phyloP scores from a whole-genome alignment of 352 stramenopile genomes.

The Phytophthora sojae region DNA sequence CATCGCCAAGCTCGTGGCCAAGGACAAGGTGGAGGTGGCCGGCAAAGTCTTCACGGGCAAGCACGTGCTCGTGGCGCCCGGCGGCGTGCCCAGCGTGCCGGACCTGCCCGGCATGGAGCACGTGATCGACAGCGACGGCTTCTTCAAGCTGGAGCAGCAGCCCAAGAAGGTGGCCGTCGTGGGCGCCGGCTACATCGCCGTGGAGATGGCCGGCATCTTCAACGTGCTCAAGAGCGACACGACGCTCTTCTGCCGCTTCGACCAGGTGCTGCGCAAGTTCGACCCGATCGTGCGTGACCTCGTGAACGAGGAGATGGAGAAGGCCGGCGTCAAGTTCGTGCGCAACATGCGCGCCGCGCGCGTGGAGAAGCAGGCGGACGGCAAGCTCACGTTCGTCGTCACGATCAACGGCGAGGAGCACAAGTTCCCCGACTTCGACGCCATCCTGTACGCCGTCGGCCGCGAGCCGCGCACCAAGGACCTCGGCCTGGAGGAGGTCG shows the following conservation, averaged over 20 bases:
- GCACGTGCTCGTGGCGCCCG: slow-evolving; percentile 96
- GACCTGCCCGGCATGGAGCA: slow-evolving; percentile 91
- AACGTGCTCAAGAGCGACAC: slow-evolving; percentile 94
- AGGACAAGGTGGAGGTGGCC: slow-evolving; percentile 86
- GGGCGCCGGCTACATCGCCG: slow-evolving; percentile 97
- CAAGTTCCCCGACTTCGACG: slow-evolving; percentile 58
- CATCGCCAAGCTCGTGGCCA: slow-evolving; percentile 87
- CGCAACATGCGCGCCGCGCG: slow-evolving; percentile 62
- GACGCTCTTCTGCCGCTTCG: slow-evolving; percentile 89
- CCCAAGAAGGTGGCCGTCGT: slow-evolving; percentile 94
- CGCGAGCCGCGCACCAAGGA: slow-evolving; percentile 87
- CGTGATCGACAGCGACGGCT: slow-evolving; percentile 96
- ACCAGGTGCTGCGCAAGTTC: slow-evolving; percentile 90
- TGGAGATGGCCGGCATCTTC: slow-evolving; percentile 97
- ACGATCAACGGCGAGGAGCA: slow-evolving; percentile 66
- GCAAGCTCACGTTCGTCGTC: slow-evolving; percentile 75
- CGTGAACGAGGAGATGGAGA: slow-evolving; percentile 80
- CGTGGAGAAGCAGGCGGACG: slow-evolving; percentile 89
- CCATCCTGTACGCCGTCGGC: slow-evolving; percentile 82
- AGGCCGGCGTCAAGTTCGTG: slow-evolving; percentile 72
- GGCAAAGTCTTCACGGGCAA: slow-evolving; percentile 84
- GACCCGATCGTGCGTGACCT: slow-evolving; percentile 89
- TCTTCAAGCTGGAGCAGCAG: slow-evolving; percentile 95
- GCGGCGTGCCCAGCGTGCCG: slow-evolving; percentile 90
- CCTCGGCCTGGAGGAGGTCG: slow-evolving; percentile 84